A percentile compares a stretch with the other conserved stretches of the same genome.
Conservation (phyloP, 345 rosid genomes). For the Populus simonii region DNA sequence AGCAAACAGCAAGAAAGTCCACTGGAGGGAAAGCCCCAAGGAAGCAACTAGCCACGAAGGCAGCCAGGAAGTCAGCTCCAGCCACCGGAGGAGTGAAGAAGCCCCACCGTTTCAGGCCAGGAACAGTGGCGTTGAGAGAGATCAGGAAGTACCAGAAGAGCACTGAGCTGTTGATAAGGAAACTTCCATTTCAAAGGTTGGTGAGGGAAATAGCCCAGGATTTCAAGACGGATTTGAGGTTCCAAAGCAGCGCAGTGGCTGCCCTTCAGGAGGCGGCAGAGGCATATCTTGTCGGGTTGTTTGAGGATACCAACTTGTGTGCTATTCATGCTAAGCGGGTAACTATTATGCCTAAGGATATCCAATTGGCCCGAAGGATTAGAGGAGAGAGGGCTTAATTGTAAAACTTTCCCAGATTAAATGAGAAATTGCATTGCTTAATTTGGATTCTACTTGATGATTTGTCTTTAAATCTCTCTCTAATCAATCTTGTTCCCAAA, state of each 20-base stretch:
- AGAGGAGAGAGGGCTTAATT: slow-evolving; percentile 24
- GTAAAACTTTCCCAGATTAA: too few species aligned
- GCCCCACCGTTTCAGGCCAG: slow-evolving; percentile 28
- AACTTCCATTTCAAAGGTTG: slow-evolving; percentile 24
- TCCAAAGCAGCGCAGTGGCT: slow-evolving; percentile 24
- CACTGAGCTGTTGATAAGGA: slow-evolving; percentile 23
- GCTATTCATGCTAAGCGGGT: slow-evolving; percentile 28
- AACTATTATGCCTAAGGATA: slow-evolving; percentile 26
- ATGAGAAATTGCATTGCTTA: too few species aligned
- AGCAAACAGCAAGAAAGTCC: slow-evolving; percentile 29
- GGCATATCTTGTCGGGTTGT: slow-evolving; percentile 22
- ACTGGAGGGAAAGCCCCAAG: slow-evolving; percentile 28
- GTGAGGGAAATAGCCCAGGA: slow-evolving; percentile 30
- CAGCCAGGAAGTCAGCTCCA: slow-evolving; percentile 23
- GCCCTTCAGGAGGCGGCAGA: slow-evolving; percentile 29
- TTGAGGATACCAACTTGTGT: slow-evolving; percentile 26
- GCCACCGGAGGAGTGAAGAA: slow-evolving; percentile 32
- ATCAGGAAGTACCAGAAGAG: slow-evolving; percentile 31
- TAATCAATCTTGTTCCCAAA: too few species aligned
- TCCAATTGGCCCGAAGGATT: slow-evolving; percentile 24
- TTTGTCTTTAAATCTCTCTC: too few species aligned
- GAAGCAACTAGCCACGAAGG: slow-evolving; percentile 27
- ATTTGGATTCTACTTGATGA: too few species aligned
- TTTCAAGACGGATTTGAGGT: slow-evolving; percentile 24
- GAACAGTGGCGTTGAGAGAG: slow-evolving; percentile 23